Evolutionary conservation across 2,329 filamentous ascomycete species (phyloP).

Genomic region (Aureobasidium uvarum): DNA sequence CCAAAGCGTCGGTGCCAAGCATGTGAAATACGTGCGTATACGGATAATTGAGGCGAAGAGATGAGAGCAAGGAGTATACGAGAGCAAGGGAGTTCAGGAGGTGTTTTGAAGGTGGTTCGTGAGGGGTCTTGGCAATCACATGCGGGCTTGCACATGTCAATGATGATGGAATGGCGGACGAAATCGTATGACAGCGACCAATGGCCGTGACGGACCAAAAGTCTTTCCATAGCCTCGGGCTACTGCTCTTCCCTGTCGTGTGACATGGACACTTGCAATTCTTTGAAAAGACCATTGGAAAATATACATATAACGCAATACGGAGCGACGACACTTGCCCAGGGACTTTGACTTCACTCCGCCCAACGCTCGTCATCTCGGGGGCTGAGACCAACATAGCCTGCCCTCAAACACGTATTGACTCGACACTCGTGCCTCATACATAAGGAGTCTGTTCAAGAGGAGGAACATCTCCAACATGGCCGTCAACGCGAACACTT

Average conservation of each 20-base stretch:
- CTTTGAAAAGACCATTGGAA: neutral
- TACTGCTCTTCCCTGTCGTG: constrained; percentile 14
- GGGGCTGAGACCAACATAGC: constrained; percentile 15
- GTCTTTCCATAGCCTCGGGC: constrained; percentile 17
- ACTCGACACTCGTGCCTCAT: neutral
- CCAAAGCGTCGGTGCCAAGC: constrained; percentile 4
- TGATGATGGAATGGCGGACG: constrained; percentile 17
- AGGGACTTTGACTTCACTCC: constrained; percentile 13
- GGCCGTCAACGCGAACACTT: constrained; percentile 15
- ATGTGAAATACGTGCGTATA: constrained; percentile 16
- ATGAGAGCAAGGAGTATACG: neutral
- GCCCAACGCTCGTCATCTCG: constrained; percentile 11
- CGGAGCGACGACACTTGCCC: neutral
- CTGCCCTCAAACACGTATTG: constrained; percentile 17
- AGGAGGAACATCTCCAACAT: constrained; percentile 3
- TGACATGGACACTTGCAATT: constrained; percentile 4
- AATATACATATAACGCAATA: neutral
- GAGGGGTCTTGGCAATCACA: constrained; percentile 9
- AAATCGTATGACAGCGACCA: constrained; percentile 23
- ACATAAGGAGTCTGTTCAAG: neutral
- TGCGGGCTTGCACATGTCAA: constrained; percentile 17
- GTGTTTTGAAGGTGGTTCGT: neutral
- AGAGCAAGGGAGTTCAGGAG: constrained; percentile 16
- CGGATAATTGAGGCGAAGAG: constrained; percentile 2
- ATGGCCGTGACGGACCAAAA: neutral